Conservation (phyloP, 148 eudicot species). For the Chenopodium suecicum region DNA sequence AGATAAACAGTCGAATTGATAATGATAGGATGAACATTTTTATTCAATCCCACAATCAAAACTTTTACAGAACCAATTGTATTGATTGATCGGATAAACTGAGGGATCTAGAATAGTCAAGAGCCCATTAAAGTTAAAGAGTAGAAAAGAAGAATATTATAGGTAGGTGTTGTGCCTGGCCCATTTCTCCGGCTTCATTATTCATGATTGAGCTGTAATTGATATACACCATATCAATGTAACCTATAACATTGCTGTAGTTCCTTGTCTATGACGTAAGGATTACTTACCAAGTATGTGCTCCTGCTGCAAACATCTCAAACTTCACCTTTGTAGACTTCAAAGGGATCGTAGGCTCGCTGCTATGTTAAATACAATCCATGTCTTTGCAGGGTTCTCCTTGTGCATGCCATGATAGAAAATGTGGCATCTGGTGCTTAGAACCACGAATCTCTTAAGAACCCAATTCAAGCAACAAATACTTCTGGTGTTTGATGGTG, state of each 20-base stretch:
- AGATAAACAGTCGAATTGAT: too few species aligned
- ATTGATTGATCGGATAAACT: too few species aligned
- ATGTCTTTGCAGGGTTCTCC: background rate
- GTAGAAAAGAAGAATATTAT: too few species aligned
- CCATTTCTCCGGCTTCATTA: background rate
- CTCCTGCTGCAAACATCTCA: background rate
- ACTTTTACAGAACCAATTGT: too few species aligned
- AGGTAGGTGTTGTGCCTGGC: too few species aligned
- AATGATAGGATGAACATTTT: too few species aligned
- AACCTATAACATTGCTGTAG: background rate
- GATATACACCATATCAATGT: background rate
- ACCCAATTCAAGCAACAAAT: background rate
- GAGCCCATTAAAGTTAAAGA: too few species aligned
- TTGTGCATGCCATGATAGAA: background rate
- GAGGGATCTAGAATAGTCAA: too few species aligned
- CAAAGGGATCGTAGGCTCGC: background rate
- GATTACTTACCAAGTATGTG: background rate
- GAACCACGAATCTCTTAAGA: background rate
- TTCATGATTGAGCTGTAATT: background rate
- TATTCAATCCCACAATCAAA: too few species aligned
- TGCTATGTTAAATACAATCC: background rate
- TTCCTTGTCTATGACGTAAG: too few species aligned
- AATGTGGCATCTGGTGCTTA: background rate
- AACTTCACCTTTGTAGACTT: background rate
- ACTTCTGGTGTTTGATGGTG: conserved; percentile 19